These are phyloP conservation scores for Mortierella alpina DNA, from an alignment of 192 early-diverging fungal genomes.

Conservation along the genomic window DNA sequence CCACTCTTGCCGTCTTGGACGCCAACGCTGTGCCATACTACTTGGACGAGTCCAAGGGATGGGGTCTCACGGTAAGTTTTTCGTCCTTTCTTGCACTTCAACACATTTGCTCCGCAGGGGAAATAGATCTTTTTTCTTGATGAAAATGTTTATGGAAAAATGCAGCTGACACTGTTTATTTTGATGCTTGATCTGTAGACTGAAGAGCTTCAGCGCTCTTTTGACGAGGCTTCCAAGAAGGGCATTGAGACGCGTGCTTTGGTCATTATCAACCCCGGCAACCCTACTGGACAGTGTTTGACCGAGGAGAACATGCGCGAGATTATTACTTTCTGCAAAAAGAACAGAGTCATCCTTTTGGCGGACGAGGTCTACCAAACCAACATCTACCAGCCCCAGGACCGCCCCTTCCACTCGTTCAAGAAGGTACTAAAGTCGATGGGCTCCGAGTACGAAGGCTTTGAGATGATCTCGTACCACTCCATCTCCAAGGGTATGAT, in stretches of 20 bases:
- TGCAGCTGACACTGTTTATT: not conserved
- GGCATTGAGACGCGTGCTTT: conserved; percentile 93
- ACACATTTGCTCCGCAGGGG: no score
- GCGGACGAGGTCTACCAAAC: conserved; percentile 99
- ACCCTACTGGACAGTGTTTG: conserved; percentile 96
- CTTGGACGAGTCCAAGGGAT: conserved; percentile 85
- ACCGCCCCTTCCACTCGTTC: conserved; percentile 94
- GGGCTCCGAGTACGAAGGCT: conserved; percentile 69
- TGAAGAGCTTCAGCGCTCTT: conserved; percentile 73
- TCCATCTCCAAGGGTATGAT: conserved; percentile 97
- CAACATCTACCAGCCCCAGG: conserved; percentile 85
- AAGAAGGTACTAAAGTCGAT: conserved; percentile 91
- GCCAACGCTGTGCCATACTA: conserved; percentile 92
- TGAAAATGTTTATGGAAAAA: no score
- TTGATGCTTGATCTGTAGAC: conserved; percentile 33
- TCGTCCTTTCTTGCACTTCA: not conserved
- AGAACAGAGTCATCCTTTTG: conserved; percentile 83
- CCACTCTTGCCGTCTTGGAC: conserved; percentile 86
- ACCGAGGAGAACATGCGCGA: conserved; percentile 85
- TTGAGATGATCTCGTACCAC: conserved; percentile 97
- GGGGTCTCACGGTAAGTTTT: conserved; percentile 71
- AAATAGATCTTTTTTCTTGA: no score
- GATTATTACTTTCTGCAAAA: conserved; percentile 88
- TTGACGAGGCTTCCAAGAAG: conserved; percentile 70
- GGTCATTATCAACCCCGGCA: conserved; percentile 98